These are phyloP conservation scores for Chalciporus sphaerocephalus DNA, from an alignment of 768 basidiomycete genomes.

Conservation along the genomic window DNA sequence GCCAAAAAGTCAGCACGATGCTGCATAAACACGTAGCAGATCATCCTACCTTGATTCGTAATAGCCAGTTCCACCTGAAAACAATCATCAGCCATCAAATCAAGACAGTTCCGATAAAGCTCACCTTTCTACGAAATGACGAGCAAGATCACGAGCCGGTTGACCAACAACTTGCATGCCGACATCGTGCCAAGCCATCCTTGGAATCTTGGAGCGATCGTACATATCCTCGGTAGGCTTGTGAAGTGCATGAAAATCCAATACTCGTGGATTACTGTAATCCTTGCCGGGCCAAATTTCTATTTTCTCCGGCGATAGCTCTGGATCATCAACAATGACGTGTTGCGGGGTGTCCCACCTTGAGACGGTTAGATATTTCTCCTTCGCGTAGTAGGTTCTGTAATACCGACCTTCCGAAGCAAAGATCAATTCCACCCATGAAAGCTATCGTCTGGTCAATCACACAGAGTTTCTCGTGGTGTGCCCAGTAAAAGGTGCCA, in stretches of 20 bases:
- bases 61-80: constrained; percentile 85
- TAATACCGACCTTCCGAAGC: constrained; percentile 68
- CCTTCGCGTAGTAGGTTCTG: background rate
- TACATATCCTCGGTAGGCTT: constrained; percentile 96
- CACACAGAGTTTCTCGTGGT: constrained; percentile 97
- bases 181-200: constrained; percentile 99
- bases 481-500: constrained; percentile 98
- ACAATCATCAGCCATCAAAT: constrained; percentile 5
- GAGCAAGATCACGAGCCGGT: constrained; percentile 88
- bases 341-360: constrained; percentile 98
- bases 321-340: constrained; percentile 78
- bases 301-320: constrained; percentile 49
- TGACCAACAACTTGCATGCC: constrained; percentile 94
- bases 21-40: background rate
- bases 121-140: constrained; percentile 92
- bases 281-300: constrained; percentile 98
- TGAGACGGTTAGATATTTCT: constrained; percentile 4
- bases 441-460: constrained; percentile 97
- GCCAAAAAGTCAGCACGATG: background rate
- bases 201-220: constrained; percentile 79
- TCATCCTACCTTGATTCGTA: constrained; percentile 77
- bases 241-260: constrained; percentile 79
- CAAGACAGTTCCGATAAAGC: constrained; percentile 2
- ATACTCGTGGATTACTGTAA: constrained; percentile 84
- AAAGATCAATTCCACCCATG: constrained; percentile 95